Conservation (phyloP, 345 rosid species). For the Nasturtium officinale region DNA sequence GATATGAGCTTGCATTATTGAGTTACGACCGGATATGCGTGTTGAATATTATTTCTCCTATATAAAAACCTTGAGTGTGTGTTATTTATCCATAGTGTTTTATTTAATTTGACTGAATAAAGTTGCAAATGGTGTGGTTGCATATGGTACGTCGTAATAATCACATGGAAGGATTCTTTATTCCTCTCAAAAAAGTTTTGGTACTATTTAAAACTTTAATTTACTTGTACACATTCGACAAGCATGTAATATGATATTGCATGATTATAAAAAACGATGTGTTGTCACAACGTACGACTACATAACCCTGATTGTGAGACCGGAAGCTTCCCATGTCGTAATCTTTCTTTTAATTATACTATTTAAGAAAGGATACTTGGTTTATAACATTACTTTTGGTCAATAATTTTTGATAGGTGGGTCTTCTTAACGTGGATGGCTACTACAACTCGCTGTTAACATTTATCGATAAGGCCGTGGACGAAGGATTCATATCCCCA, state of each 20-base stretch:
- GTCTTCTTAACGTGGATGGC: slow-evolving; percentile 93
- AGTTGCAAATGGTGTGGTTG: slow-evolving; percentile 33
- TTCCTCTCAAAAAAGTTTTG: neutral
- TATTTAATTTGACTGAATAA: slow-evolving; percentile 24
- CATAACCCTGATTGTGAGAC: slow-evolving; percentile 47
- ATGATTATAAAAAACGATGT: slow-evolving; percentile 30
- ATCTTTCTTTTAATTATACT: slow-evolving; percentile 13
- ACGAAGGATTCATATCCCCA: slow-evolving; percentile 91
- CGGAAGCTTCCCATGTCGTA: slow-evolving; percentile 46
- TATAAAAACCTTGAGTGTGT: slow-evolving; percentile 7
- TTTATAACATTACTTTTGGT: slow-evolving; percentile 17
- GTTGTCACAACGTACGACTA: slow-evolving; percentile 42
- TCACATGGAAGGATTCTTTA: slow-evolving; percentile 37
- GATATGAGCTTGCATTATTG: slow-evolving; percentile 32
- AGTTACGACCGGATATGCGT: slow-evolving; percentile 42
- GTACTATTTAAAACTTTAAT: neutral
- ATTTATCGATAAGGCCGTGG: slow-evolving; percentile 89
- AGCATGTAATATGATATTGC: slow-evolving; percentile 32
- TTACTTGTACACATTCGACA: slow-evolving; percentile 17
- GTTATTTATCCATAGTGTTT: neutral
- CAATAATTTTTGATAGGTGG: slow-evolving; percentile 60
- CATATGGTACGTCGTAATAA: slow-evolving; percentile 39
- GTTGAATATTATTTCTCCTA: slow-evolving; percentile 28
- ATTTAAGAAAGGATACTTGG: neutral
- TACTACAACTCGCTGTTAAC: slow-evolving; percentile 81